Evolutionary conservation across 1,139 yeast genomes (phyloP), one percentile per base, ranked within the genome.

Genomic region (Sugiyamaella pinicola): DNA sequence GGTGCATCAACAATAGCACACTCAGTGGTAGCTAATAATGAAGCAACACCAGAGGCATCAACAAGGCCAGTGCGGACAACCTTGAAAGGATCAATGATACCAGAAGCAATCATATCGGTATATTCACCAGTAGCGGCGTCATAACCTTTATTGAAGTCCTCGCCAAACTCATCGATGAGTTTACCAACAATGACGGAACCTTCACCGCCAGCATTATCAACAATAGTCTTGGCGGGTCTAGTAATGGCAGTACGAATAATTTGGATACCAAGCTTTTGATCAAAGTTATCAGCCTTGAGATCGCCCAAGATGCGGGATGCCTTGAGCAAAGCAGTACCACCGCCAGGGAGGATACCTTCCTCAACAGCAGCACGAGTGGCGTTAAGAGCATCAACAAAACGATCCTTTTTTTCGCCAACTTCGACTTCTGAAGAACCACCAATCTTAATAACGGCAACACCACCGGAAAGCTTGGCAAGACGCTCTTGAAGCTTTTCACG

Each of bases 301-400:
- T 76, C 81, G 64, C 85, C 95, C 69, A 93, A 81, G 62, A 87
- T 74, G 70, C 85, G 82, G 54, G 96, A 84, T 44, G 99, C 99
- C 83, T 93, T 93, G 68, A 91, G 83, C 72, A 93, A 82, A 61
- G 99, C 99, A 64, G 98, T 93, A 79, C 99, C 99, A 74, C 99
- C 99, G 79, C 99, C 99, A 72, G 99, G 99, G 65, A 93, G 82
- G 70, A 95, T 93, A 78, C 99, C 99, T 76, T 93, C 99, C 77
- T 93, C 96, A 61, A 93, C 99, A 60, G 99, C 99, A 64, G 99
- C 99, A 78, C 99, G 90, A 55, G 99, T 95, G 56, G 99, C 99
- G 73, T 95, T 93, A 70, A 93, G 82, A 47, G 99, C 99, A 78
- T 93, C 99, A 67, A 95, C 99, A 71, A 91, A 95, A 78, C 99